A percentile compares a stretch with the other conserved stretches of the same genome.
These are phyloP conservation scores for Pseudozyma tsukubaensis DNA, from an alignment of 1,284 basidiomycete genomes.

Conservation along the genomic window DNA sequence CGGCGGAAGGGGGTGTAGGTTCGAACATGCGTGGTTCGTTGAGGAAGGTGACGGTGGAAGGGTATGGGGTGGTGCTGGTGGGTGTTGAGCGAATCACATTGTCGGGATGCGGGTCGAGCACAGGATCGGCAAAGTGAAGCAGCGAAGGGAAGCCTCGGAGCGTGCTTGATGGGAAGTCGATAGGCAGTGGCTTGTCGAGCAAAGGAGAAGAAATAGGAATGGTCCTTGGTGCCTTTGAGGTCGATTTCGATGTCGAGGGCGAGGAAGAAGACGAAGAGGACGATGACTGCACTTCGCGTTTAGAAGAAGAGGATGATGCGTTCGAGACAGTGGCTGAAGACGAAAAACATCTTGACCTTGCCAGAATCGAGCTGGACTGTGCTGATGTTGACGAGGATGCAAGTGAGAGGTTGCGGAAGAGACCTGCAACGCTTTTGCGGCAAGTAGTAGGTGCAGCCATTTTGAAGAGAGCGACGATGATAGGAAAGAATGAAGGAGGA, in stretches of 20 bases:
- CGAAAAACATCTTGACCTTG: constrained; percentile 23
- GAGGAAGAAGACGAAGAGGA: constrained; percentile 15
- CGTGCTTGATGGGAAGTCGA: constrained; percentile 46
- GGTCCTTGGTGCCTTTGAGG: constrained; percentile 16
- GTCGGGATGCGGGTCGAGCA: constrained; percentile 63
- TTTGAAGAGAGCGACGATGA: not conserved
- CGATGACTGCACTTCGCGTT: not conserved
- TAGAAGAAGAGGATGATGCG: constrained; percentile 2
- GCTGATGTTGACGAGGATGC: constrained; percentile 14
- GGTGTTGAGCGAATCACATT: constrained; percentile 43
- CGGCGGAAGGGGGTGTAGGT: constrained; percentile 54
- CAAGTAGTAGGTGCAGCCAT: constrained; percentile 30
- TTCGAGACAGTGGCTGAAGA: constrained; percentile 6
- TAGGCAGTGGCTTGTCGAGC: constrained; percentile 56
- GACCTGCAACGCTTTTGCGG: constrained; percentile 27
- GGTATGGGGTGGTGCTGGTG: constrained; percentile 38
- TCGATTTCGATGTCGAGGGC: constrained; percentile 10
- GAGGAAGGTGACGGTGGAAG: constrained; percentile 54
- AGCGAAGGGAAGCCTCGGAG: constrained; percentile 58
- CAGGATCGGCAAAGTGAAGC: constrained; percentile 64
- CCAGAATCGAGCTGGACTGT: constrained; percentile 9
- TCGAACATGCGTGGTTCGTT: constrained; percentile 59
- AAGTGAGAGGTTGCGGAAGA: constrained; percentile 27
- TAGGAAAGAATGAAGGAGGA: not conserved
- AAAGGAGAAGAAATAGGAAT: constrained; percentile 42